A percentile compares a stretch with the other conserved stretches of the same genome.
Conservation (phyloP, 2,329 filamentous ascomycete genomes). For the Aspergillus terreus region DNA sequence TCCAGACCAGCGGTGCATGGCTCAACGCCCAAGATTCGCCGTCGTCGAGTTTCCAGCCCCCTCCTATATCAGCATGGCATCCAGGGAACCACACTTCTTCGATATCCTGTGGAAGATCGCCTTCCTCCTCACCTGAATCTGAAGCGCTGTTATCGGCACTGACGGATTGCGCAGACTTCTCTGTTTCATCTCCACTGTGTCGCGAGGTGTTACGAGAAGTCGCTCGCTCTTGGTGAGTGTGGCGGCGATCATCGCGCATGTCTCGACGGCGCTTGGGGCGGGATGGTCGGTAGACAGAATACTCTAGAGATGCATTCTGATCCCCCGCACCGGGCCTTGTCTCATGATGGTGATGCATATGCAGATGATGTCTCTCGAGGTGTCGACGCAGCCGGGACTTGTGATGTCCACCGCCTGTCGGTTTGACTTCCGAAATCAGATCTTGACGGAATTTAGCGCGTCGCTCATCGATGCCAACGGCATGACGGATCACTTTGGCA, state of each 20-base stretch:
- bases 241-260: background rate
- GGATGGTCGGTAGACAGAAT: background rate
- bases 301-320: background rate
- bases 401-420: slow-evolving; percentile 20
- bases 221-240: background rate
- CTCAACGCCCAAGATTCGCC: slow-evolving; percentile 59
- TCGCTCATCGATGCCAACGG: slow-evolving; percentile 5
- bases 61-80: slow-evolving; percentile 73
- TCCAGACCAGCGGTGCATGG: slow-evolving; percentile 67
- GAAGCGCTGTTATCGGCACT: slow-evolving; percentile 16
- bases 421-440: slow-evolving; percentile 47
- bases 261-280: background rate
- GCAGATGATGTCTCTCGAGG: slow-evolving; percentile 14
- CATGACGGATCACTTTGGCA: slow-evolving; percentile 7
- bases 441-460: slow-evolving; percentile 21
- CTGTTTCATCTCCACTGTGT: background rate
- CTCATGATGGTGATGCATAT: background rate
- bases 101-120: slow-evolving; percentile 60
- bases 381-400: slow-evolving; percentile 18
- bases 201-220: background rate
- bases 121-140: slow-evolving; percentile 26
- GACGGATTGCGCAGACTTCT: slow-evolving; percentile 11
- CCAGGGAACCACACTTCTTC: slow-evolving; percentile 73
- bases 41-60: slow-evolving; percentile 62
- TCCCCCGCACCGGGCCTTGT: background rate